Base-by-base conservation (phyloP, 768 basidiomycete genomes). In the Naematelia aurantialba region DNA sequence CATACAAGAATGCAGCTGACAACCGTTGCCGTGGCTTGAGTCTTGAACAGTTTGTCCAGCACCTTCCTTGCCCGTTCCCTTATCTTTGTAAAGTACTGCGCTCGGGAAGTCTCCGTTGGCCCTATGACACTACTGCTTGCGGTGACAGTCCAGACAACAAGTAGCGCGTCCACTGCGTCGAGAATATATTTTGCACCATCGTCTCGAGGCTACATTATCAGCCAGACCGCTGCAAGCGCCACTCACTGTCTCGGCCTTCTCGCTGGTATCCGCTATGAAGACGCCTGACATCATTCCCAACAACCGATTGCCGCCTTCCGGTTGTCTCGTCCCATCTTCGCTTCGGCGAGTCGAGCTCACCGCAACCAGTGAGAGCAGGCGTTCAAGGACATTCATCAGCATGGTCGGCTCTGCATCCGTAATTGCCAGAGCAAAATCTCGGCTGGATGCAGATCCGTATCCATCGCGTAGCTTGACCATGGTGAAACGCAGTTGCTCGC, bases 251-350 rank as follows among this genome's bases (percentile, higher is more conserved):
- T 46, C 31, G n/a, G 39, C 52, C 17, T 61, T 48, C 31, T 79
- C 81, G n/a, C 22, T 42, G 1, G 55, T 31, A 3, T 91, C 89
- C 0, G 85, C 84, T 44, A 87, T 84, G 69, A 99, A 93, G 1
- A 97, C 93, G 56, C 85, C 89, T 1, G 91, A 92, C 52, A 99
- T 87, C 68, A 91, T 89, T 8, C 92, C 91, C 0, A 97, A 80
- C 11, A 98, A 78, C 1, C 92, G 87, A 25, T 70, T 69, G 17
- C 83, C 81, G 8, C 80, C 72, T 1, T 77, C 79, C 22, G 74
- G 29, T 13, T 30, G 50, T 13, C 21, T 14, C 25, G 58, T 66
- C 66, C 5, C 31, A 22, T 74, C 67, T 17, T 63, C 67, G 22
- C 51, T 55, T 22, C 54, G 27, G 17, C 87, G 85, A 1, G 80